Evolutionary conservation across 441 rosid genomes (phyloP).

Genomic region (Populus trichocarpa): DNA sequence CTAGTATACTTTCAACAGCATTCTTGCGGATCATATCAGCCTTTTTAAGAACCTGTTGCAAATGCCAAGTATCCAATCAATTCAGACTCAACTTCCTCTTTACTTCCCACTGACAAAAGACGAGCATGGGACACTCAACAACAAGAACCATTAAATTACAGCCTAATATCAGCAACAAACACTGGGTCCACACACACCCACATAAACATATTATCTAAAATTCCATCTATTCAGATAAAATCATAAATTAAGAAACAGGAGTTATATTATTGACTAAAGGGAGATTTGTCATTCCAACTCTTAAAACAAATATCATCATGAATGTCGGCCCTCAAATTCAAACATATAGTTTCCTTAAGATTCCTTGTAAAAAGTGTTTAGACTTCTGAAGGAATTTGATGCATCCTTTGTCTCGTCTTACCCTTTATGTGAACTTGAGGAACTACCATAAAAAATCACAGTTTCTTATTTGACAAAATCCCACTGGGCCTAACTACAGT

Average conservation of each 20-base stretch:
- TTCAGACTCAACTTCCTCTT: constrained; percentile 2
- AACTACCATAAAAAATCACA: not conserved
- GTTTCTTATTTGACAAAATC: not conserved
- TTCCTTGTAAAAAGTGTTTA: not conserved
- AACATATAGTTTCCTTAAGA: not conserved
- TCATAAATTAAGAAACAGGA: not conserved
- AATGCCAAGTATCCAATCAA: constrained; percentile 18
- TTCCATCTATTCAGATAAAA: not conserved
- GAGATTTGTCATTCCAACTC: not conserved
- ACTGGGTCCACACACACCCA: not conserved
- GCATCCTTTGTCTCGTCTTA: not conserved
- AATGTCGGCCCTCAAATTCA: not conserved
- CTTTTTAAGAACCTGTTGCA: constrained; percentile 82
- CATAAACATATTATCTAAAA: not conserved
- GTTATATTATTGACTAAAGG: not conserved
- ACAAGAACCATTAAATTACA: not conserved
- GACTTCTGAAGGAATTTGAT: not conserved
- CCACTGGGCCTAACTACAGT: not conserved
- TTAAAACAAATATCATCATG: not conserved
- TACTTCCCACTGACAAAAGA: not conserved
- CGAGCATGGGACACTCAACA: not conserved
- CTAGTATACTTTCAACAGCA: constrained; percentile 99
- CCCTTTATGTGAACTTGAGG: not conserved
- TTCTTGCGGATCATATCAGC: constrained; percentile 99
- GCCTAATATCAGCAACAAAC: not conserved